Percentiles rank a stretch among this genome's conserved stretches.
Evolutionary conservation across 139 green algal genomes (phyloP).

Genomic region (Dunaliella sp.): DNA sequence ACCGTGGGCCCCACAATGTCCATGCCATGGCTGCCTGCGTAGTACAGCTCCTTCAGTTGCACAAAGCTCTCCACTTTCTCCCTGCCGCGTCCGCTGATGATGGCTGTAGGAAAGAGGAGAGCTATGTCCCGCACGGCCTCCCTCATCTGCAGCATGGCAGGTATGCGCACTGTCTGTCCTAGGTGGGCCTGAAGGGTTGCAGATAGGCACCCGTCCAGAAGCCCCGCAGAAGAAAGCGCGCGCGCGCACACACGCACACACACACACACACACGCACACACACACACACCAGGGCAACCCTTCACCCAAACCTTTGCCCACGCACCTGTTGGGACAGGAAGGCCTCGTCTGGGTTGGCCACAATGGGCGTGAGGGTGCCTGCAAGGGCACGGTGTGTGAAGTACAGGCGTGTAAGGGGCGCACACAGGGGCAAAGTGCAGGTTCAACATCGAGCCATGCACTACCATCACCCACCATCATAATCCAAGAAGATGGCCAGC

Average conservation of each 20-base stretch:
- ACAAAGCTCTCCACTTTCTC: constrained; percentile 95
- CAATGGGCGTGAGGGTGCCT: constrained; percentile 97
- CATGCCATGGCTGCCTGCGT: constrained; percentile 96
- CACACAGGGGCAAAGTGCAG: neutral
- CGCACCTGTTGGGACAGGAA: constrained; percentile 81
- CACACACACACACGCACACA: neutral
- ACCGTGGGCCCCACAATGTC: constrained; percentile 87
- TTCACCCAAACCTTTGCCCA: constrained; percentile 1
- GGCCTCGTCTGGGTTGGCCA: constrained; percentile 89
- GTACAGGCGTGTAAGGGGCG: neutral
- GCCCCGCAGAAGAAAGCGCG: neutral
- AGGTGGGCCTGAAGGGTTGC: no score
- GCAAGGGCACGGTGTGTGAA: neutral
- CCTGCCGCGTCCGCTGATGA: constrained; percentile 88
- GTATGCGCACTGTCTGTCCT: no score
- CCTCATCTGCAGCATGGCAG: constrained; percentile 71
- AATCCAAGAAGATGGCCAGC: constrained; percentile 93
- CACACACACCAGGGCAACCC: neutral
- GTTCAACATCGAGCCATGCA: neutral
- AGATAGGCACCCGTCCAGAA: no score
- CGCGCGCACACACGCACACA: neutral
- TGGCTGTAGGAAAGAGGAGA: constrained; percentile 86
- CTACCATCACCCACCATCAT: constrained; percentile 75
- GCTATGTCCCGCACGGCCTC: constrained; percentile 72
- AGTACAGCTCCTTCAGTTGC: constrained; percentile 89